Evolutionary conservation across 371 early-diverging fungal genomes (phyloP).

Genomic region (Apophysomyces ossiformis): DNA sequence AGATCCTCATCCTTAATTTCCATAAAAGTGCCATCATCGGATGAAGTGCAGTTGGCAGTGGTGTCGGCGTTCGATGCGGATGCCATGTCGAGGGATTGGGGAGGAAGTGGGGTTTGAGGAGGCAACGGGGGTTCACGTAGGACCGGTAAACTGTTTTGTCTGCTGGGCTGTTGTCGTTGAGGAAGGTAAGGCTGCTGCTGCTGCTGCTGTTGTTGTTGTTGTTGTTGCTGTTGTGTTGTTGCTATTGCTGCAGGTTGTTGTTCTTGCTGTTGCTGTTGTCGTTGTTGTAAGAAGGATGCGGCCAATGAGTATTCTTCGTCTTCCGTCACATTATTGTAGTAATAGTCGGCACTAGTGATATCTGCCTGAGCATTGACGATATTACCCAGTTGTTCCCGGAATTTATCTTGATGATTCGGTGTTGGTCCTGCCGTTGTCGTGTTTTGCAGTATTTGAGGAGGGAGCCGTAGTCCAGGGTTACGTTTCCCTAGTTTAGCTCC

Average conservation of each 20-base stretch:
- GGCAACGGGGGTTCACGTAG: conserved; percentile 45
- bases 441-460: conserved; percentile 25
- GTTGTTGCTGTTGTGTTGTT: conserved; percentile 20
- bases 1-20: conserved; percentile 65
- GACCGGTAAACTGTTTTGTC: conserved; percentile 22
- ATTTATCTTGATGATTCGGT: conserved; percentile 14
- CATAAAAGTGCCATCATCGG: conserved; percentile 28
- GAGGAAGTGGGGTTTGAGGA: conserved; percentile 15
- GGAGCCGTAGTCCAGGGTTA: conserved; percentile 26
- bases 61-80: conserved; percentile 2
- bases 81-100: conserved; percentile 6
- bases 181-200: conserved; percentile 8
- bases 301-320: conserved; percentile 35
- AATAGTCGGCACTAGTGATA: conserved; percentile 15
- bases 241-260: conserved; percentile 20
- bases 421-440: conserved; percentile 18
- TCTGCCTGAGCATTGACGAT: conserved; percentile 38
- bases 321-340: conserved; percentile 5
- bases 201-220: conserved; percentile 1
- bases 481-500: conserved; percentile 17
- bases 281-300: conserved; percentile 25
- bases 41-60: conserved; percentile 4
- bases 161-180: conserved; percentile 13
- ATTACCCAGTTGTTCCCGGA: conserved; percentile 44
- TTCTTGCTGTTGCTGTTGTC: conserved; percentile 16